Evolutionary conservation across 2,329 filamentous ascomycete species (phyloP), one percentile per base, ranked within the genome.

Genomic region (Harringtonia lauricola): DNA sequence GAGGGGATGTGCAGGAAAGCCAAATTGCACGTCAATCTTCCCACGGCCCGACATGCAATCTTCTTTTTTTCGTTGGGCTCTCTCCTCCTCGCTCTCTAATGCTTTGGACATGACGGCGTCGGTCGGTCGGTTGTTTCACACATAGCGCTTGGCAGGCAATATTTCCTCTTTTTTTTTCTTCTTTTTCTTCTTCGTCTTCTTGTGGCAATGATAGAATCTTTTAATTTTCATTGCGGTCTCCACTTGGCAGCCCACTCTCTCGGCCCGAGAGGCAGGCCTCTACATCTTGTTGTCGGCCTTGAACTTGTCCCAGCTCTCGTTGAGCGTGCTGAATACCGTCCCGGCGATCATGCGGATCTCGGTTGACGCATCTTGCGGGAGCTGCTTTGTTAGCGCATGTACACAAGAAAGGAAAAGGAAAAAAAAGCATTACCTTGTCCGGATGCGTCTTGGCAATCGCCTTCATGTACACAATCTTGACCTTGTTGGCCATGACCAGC

Each of bases 381-480:
- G 66, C 79, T 83, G 53, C 5, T 30, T 2, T 14, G 24, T 29
- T 30, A 34, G 14, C 8, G 19, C 21, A 44, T 18, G 24, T 15
- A 34, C n/a, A 43, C 36, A 19, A 13, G 12, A 14, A 4, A 24
- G 28, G 37, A 5, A 29, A 36, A 14, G 19, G 36, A 14, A 31
- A 42, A 40, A 53, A 47, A 44, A 18, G 26, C 22, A 35, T 64
- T 71, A 95, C 92, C 83, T 98, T 98, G 63, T 98, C 92, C 48
- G 92, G 92, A 72, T 98, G 92, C 54, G 92, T 92, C 72, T 95
- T 96, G 12, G 83, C 86, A 72, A 98, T 96, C 7, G 90, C 92
- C 75, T 95, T 95, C 92, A 98, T 96, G 60, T 98, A 98, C 47
- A 85, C 72, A 51, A 98, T 83, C 76, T 98, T 98, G 61, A 96